Conservation (phyloP, 495 filamentous ascomycete genomes). For the Neurospora sp. region DNA sequence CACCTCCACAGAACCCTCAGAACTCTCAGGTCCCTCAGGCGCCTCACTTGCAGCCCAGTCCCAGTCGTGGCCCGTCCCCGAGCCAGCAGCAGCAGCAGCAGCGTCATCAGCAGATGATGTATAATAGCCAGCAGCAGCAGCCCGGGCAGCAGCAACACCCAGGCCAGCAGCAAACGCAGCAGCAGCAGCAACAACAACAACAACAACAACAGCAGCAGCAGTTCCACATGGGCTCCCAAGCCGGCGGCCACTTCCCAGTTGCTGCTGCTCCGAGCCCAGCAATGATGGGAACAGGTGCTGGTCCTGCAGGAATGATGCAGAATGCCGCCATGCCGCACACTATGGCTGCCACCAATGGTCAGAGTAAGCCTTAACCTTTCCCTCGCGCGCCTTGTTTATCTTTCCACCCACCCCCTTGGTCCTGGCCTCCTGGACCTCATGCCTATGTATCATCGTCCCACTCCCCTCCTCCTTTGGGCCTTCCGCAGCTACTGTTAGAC, state of each 20-base stretch:
- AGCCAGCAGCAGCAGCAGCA: slow-evolving; percentile 30
- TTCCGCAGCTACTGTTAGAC: slow-evolving; percentile 2
- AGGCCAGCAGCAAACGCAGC: slow-evolving; percentile 17
- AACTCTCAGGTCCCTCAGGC: not conserved
- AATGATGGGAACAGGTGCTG: slow-evolving; percentile 36
- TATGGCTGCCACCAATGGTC: slow-evolving; percentile 37
- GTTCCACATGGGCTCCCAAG: slow-evolving; percentile 36
- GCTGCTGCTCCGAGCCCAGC: slow-evolving; percentile 27
- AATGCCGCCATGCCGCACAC: slow-evolving; percentile 39
- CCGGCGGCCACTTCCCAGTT: slow-evolving; percentile 26
- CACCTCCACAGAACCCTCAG: slow-evolving; percentile 33
- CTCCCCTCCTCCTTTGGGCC: slow-evolving; percentile 6
- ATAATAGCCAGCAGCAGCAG: slow-evolving; percentile 30
- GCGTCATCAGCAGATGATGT: slow-evolving; percentile 32
- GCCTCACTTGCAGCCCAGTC: slow-evolving; percentile 34
- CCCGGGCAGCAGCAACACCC: slow-evolving; percentile 13
- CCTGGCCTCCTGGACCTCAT: not conserved
- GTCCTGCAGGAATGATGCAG: slow-evolving; percentile 45
- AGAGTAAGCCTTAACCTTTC: slow-evolving; percentile 31
- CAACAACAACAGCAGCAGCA: slow-evolving; percentile 17
- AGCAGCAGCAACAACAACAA: slow-evolving; percentile 19
- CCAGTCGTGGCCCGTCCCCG: slow-evolving; percentile 13
- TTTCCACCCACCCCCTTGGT: not conserved
- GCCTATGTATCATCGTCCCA: slow-evolving; percentile 1
- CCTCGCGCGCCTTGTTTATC: slow-evolving; percentile 10